Base-by-base conservation (phyloP, 345 rosid genomes). In the Mercurialis annua region DNA sequence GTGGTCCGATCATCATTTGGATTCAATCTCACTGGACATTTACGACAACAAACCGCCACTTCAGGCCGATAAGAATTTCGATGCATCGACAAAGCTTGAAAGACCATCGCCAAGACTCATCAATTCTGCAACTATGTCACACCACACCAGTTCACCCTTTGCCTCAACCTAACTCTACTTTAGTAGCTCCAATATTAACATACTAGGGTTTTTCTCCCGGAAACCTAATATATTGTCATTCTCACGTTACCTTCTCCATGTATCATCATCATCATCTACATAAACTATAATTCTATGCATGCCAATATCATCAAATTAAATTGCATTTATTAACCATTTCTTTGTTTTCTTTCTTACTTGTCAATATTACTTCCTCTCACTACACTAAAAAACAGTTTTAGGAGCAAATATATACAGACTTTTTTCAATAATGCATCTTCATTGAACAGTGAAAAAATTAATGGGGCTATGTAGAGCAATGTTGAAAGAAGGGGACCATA, bases 1-100 rank as follows among this genome's bases (percentile, higher is more conserved):
- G 15, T 92, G 99, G 99, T 73, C 96, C 14, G 97, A 92, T 47
- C 92, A 92, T 55, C 85, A 79, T 67, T 75, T 84, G 73, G 94
- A 88, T 71, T 77, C 92, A 40, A 76, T 86, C n/a, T 81, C 97
- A 0, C n/a, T n/a, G n/a, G 91, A 88, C 18, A 84, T 90, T 18
- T 90, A 90, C 26, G 97, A 90, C 27, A 71, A 67, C 2, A 92
- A 89, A 77, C 86, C 90, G 0, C 78, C 80, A 40, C 81, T 84
- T 36, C 83, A 84, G 1, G 81, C 90, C 40, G 91, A 86, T 70
- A 81, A 80, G 81, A 82, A 81, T 62, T 71, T 57, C 31, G 85
- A 86, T 64, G 70, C 48, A 14, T 44, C 83, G 21, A 58, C 82
- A 58, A 85, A 83, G 81, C 72, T 80, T 21, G 87, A 84, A 67